Conservation (phyloP, 345 rosid species). For the Eutrema yunnanense region DNA sequence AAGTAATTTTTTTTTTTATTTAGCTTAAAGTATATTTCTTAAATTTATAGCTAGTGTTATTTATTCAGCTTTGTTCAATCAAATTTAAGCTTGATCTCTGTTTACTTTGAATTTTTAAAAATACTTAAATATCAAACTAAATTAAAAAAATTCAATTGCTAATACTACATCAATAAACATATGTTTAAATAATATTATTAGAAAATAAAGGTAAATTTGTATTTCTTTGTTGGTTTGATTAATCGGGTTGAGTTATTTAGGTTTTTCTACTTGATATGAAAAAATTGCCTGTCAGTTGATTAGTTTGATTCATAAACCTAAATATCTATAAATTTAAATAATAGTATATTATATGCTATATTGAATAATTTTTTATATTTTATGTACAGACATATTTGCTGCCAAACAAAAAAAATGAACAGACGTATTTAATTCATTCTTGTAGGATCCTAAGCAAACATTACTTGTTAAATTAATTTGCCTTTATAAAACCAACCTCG, state of each 20-base stretch:
- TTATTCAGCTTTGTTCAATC: neutral
- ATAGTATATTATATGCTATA: neutral
- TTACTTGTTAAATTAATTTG: neutral
- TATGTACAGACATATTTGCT: too few species aligned
- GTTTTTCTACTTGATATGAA: neutral
- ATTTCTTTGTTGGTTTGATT: neutral
- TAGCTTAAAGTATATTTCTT: neutral
- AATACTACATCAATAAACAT: neutral
- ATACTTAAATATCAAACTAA: neutral
- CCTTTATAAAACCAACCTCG: slow-evolving; percentile 7
- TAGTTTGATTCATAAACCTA: neutral
- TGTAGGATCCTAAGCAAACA: slow-evolving; percentile 22
- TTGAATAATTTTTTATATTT: neutral
- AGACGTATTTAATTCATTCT: neutral
- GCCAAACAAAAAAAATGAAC: neutral
- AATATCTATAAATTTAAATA: neutral
- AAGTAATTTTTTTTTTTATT: neutral
- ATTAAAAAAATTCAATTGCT: neutral
- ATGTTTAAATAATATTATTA: neutral
- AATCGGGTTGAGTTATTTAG: neutral
- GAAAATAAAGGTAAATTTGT: neutral
- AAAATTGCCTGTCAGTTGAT: neutral
- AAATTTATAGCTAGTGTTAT: neutral
- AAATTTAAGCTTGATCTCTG: neutral
- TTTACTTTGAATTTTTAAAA: neutral